Conservation (phyloP, 2,329 filamentous ascomycete species). For the Colletotrichum orbiculare region DNA sequence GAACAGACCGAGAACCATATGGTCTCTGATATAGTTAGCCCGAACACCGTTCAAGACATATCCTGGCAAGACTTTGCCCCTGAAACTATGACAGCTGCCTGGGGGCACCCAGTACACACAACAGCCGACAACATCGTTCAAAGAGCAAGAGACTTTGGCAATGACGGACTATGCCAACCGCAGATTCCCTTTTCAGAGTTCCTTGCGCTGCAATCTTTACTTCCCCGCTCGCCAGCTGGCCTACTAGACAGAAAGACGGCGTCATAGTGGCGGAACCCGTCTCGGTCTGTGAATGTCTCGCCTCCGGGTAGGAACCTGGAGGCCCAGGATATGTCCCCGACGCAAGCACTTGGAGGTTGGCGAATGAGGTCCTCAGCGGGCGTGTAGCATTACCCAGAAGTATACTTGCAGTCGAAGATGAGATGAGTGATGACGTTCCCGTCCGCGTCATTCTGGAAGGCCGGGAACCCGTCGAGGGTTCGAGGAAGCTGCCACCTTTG, state of each 20-base stretch:
- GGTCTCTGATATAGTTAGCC: no score
- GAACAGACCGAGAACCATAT: no score
- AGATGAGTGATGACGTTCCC: constrained; percentile 40
- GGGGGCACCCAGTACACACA: no score
- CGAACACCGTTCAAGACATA: no score
- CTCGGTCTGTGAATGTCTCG: constrained; percentile 7
- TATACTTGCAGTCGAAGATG: constrained; percentile 34
- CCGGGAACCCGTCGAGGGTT: constrained; percentile 42
- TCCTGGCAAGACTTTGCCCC: no score
- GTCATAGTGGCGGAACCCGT: constrained; percentile 23
- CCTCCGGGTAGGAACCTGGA: neutral
- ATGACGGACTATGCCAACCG: neutral
- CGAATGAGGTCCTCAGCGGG: constrained; percentile 38
- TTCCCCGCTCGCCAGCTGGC: neutral
- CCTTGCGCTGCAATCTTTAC: neutral
- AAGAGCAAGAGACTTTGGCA: no score
- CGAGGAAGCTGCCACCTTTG: constrained; percentile 39
- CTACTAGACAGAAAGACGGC: neutral
- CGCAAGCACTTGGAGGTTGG: constrained; percentile 40
- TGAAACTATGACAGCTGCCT: no score
- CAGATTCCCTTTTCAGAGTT: neutral
- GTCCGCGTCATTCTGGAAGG: constrained; percentile 42
- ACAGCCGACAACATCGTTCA: no score
- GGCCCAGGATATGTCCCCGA: neutral
- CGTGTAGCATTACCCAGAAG: constrained; percentile 27